These are phyloP conservation scores for Xenoacremonium recifei DNA, from an alignment of 2,329 filamentous ascomycete species.

Conservation along the genomic window DNA sequence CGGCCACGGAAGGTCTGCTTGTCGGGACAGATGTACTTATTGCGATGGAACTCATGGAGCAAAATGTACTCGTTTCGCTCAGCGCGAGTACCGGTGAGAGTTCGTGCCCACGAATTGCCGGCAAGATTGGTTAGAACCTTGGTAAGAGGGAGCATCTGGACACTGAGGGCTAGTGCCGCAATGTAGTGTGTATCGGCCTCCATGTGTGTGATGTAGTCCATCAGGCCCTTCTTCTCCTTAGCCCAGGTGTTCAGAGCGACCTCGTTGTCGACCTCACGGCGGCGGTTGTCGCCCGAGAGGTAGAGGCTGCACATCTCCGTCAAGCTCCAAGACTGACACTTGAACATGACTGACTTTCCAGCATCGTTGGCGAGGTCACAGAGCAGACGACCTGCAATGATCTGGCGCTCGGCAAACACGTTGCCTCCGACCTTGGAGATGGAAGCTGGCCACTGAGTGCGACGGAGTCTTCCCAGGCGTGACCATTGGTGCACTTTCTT, in stretches of 20 bases:
- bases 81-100: conserved; percentile 89
- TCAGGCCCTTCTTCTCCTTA: conserved; percentile 73
- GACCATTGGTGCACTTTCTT: conserved; percentile 95
- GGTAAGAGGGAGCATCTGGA: conserved; percentile 89
- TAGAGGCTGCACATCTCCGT: conserved; percentile 97
- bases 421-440: conserved; percentile 84
- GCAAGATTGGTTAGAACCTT: conserved; percentile 96
- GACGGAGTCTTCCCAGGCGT: conserved; percentile 81
- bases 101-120: conserved; percentile 97
- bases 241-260: conserved; percentile 82
- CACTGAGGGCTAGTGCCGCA: conserved; percentile 80
- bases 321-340: conserved; percentile 96
- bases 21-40: conserved; percentile 97
- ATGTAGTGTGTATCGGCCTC: conserved; percentile 97
- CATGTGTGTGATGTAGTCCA: conserved; percentile 92
- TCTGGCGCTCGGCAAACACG: conserved; percentile 88
- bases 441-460: conserved; percentile 80
- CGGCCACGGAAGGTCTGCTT: conserved; percentile 81
- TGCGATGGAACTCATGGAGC: conserved; percentile 92
- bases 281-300: conserved; percentile 67
- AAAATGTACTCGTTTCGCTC: conserved; percentile 99
- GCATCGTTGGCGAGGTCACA: conserved; percentile 96
- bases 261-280: conserved; percentile 87
- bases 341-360: conserved; percentile 94
- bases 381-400: conserved; percentile 84